phyloP scores from a whole-genome alignment of 2,329 filamentous ascomycete genomes.

The Fusarium dlaminii region DNA sequence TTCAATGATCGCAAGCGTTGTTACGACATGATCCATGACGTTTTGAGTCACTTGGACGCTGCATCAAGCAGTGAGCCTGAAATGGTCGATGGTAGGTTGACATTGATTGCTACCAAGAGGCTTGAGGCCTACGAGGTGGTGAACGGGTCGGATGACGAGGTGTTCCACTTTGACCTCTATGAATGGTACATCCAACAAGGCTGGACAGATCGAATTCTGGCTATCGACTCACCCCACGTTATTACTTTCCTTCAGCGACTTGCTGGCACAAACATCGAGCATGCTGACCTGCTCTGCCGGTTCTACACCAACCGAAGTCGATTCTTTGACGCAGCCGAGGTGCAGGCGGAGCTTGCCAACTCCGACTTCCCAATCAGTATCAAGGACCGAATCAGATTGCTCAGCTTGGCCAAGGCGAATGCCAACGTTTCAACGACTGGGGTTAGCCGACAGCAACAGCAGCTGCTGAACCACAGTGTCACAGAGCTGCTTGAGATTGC shows the following conservation, averaged over 20 bases:
- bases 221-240: constrained; percentile 85
- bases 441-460: constrained; percentile 81
- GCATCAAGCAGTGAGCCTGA: constrained; percentile 75
- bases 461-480: constrained; percentile 85
- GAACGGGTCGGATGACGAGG: constrained; percentile 86
- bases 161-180: constrained; percentile 96
- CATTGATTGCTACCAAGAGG: constrained; percentile 79
- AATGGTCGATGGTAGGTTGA: constrained; percentile 79
- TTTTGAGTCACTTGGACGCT: constrained; percentile 80
- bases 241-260: constrained; percentile 85
- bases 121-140: constrained; percentile 92
- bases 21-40: constrained; percentile 88
- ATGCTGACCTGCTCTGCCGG: constrained; percentile 91
- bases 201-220: constrained; percentile 85
- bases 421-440: constrained; percentile 84
- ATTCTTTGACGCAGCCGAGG: constrained; percentile 87
- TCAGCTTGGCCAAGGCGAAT: constrained; percentile 91
- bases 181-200: constrained; percentile 94
- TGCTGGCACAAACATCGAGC: constrained; percentile 74
- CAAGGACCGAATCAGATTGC: constrained; percentile 86
- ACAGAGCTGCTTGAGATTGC: constrained; percentile 89
- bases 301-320: constrained; percentile 88
- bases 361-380: constrained; percentile 84
- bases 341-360: constrained; percentile 84
- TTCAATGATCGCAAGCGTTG: constrained; percentile 79